phyloP scores from a whole-genome alignment of 1,284 basidiomycete species.

The Cutaneotrichosporon curvatum region DNA sequence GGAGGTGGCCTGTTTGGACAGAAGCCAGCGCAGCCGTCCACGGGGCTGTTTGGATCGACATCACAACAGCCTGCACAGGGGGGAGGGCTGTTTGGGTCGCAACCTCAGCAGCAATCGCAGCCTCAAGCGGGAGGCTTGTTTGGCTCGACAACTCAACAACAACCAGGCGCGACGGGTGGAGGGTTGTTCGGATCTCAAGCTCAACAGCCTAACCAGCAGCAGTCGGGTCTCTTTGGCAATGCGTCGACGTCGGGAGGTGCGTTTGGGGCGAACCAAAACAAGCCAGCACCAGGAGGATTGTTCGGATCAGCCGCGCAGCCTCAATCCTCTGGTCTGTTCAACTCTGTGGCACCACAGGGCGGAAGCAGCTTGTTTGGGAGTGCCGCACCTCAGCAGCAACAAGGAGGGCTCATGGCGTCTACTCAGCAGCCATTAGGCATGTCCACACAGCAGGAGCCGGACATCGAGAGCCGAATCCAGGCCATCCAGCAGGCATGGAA shows the following conservation, averaged over 20 bases:
- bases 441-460: conserved; percentile 45
- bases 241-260: conserved; percentile 7
- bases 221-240: conserved; percentile 12
- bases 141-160: conserved; percentile 28
- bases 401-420: conserved; percentile 4
- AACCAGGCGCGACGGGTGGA: conserved; percentile 51
- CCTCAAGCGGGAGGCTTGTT: conserved; percentile 17
- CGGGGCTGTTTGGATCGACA: conserved; percentile 12
- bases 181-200: conserved; percentile 37
- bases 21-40: conserved; percentile 8
- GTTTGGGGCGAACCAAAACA: conserved; percentile 5
- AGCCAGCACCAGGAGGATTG: conserved; percentile 2
- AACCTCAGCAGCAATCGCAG: neutral
- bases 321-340: conserved; percentile 40
- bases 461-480: conserved; percentile 57
- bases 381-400: conserved; percentile 50
- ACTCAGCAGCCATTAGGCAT: conserved; percentile 5
- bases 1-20: conserved; percentile 8
- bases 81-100: conserved; percentile 9
- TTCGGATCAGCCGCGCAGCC: conserved; percentile 10
- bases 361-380: conserved; percentile 45
- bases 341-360: conserved; percentile 52
- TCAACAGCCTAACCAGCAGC: neutral
- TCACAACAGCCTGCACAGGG: conserved; percentile 6
- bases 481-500: conserved; percentile 66